phyloP scores from a whole-genome alignment of 129 eudicot species.

The Apium graveolens region DNA sequence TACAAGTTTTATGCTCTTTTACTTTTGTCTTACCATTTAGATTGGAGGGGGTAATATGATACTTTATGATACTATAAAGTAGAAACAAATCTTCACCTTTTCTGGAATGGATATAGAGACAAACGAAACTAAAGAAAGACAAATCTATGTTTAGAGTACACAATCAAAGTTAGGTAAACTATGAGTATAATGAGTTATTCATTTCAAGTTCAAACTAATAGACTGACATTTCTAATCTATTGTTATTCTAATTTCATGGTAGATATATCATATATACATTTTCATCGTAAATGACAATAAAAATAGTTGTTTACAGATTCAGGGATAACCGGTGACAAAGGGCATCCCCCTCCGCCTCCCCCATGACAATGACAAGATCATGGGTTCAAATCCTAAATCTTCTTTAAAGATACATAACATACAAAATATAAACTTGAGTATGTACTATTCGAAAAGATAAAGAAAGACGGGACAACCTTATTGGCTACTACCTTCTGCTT shows the following conservation, averaged over 20 bases:
- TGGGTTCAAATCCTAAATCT: not conserved
- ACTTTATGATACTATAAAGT: no score
- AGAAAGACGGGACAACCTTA: not conserved
- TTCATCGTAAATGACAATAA: not conserved
- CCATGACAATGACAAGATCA: not conserved
- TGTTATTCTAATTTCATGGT: no score
- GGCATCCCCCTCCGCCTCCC: not conserved
- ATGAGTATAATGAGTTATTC: not conserved
- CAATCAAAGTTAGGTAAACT: not conserved
- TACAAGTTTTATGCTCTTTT: not conserved
- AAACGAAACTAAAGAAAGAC: not conserved
- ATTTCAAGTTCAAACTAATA: not conserved
- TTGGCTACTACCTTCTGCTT: not conserved
- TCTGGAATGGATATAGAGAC: not conserved
- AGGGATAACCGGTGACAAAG: not conserved
- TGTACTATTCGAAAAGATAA: no score
- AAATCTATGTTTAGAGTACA: not conserved
- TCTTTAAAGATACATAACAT: conserved; percentile 1
- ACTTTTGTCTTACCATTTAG: not conserved
- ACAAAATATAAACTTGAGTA: no score
- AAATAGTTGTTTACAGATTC: not conserved
- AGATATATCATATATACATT: no score
- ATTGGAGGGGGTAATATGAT: not conserved
- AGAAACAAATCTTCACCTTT: not conserved
- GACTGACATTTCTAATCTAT: no score